A percentile compares a stretch with the other conserved stretches of the same genome.
Evolutionary conservation across 805 yeast species (phyloP).

Genomic region (Lipomyces orientalis): DNA sequence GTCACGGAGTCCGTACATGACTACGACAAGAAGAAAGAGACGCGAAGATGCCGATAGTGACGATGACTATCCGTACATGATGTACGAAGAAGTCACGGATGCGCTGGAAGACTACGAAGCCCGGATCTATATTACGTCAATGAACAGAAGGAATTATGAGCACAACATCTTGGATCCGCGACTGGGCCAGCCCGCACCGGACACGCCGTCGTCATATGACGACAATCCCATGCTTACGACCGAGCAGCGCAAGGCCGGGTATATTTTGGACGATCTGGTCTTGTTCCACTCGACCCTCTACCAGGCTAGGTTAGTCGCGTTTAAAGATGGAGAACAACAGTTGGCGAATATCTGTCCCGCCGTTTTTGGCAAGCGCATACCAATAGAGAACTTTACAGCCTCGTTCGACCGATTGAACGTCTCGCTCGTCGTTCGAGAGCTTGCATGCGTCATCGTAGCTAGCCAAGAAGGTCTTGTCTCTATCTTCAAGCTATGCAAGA

Average conservation of each 20-base stretch:
- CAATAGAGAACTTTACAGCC: slow-evolving; percentile 27
- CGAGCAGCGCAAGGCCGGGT: slow-evolving; percentile 7
- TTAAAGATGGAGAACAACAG: slow-evolving; percentile 15
- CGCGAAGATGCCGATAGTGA: not conserved
- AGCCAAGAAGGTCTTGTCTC: slow-evolving; percentile 29
- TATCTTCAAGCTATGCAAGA: slow-evolving; percentile 28
- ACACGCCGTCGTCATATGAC: slow-evolving; percentile 17
- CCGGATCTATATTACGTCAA: slow-evolving; percentile 6
- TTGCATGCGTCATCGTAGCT: slow-evolving; percentile 25
- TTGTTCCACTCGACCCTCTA: slow-evolving; percentile 27
- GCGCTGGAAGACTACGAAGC: slow-evolving; percentile 20
- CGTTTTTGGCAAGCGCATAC: slow-evolving; percentile 29
- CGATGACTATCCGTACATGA: slow-evolving; percentile 10
- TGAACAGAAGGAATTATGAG: slow-evolving; percentile 6
- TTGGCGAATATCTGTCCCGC: slow-evolving; percentile 29
- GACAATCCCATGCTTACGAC: slow-evolving; percentile 12
- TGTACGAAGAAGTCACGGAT: slow-evolving; percentile 13
- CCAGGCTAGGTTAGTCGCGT: slow-evolving; percentile 27
- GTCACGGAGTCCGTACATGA: slow-evolving; percentile 29
- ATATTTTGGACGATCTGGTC: slow-evolving; percentile 14
- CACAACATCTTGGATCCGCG: not conserved
- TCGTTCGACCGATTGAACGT: slow-evolving; percentile 24
- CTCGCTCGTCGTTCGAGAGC: slow-evolving; percentile 22
- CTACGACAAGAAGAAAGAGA: not conserved
- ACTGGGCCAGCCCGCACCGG: not conserved